Base-by-base conservation (phyloP, 2,329 filamentous ascomycete species). In the Chrysoporthe austroafricana region DNA sequence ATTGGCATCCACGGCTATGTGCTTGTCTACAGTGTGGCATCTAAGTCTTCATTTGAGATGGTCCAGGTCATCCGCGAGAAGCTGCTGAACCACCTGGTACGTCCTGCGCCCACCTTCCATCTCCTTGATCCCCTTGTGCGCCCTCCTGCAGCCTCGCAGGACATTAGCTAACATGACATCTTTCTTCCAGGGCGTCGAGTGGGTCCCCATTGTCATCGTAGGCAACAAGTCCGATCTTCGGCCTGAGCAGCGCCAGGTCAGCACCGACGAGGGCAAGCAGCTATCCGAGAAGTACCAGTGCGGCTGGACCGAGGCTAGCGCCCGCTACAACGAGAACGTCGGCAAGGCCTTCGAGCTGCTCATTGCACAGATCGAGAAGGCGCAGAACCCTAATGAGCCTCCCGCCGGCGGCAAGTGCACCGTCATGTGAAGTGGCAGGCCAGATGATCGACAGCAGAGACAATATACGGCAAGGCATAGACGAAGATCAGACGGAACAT, bases 1-100 rank as follows among this genome's bases (percentile, higher is more conserved):
- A 98, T 99, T 78, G 96, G 96, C 71, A 98, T 98, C 73, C 96
- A 99, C 83, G 96, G 96, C 67, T 99, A 98, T 80, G 94, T 99
- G 87, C 91, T 99, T 69, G 95, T 97, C 61, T 99, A 99, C 81
- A 97, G 94, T n/a, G 94, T 99, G 62, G 92, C 92, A 32, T 97
- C 93, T 60, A 90, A 93, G 76, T 92, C 96, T 74, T 97, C 94
- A 11, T 98, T 97, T 76, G 96, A 99, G 78, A 99, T 98, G 95
- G 91, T 97, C 62, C 89, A 92, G 75, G 93, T 97, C 69, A 97
- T 99, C 73, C 87, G 94, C 36, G 95, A 98, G 79, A 99, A 98
- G 86, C 97, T 99, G 71, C 84, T 99, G 68, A 97, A 97, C 78
- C 95, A 98, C 78, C 83, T 98, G 71, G 95, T 97, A 83, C 46